Base-by-base conservation (phyloP, 495 filamentous ascomycete genomes). In the Penicillium roqueforti region DNA sequence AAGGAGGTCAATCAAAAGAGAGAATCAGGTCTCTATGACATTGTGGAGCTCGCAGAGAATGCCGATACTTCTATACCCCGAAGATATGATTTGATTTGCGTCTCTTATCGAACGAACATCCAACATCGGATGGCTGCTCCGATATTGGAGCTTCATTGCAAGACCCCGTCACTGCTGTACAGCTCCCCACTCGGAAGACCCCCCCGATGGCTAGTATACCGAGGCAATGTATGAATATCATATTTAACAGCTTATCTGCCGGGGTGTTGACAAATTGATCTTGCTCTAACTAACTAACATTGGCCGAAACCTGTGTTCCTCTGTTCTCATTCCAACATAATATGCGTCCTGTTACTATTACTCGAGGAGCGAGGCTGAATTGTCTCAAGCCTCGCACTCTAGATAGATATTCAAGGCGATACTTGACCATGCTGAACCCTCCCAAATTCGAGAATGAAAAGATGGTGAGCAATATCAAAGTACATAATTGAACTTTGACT, bases 371-470 rank as follows among this genome's bases (percentile, higher is more conserved):
- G 37, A 49, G 54, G 23, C 34, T 50, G 2, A 41, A 23, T n/a
- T 28, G 48, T 16, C 54, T 54, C 20, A 48, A 44, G 32, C 19
- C 45, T 37, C 19, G 14, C 11, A 8, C 36, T 11, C 14, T 39
- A 18, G 53, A 54, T 56, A 49, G 54, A 14, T 7, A 26, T 41
- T 6, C 39, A 22, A 54, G 54, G 14, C 53, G 56, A 4, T 47
- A 23, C 28, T 45, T 65, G 54, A 65, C 56, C 6, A 62, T 65
- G 59, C 41, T 65, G 6, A 55, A 62, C 19, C 68, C 66, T 25
- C 66, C 66, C 8, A 68, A 63, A 37, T 70, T 70, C 23, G 61
- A 65, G 22, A 70, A 70, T 54, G 68, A 70, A 32, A 67, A 65
- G 41, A 58, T 56, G 53, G 66, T 63, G 22, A 51, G 52, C 1